Percentiles rank a stretch among this genome's conserved stretches.
These are phyloP conservation scores for Umbellularia californica DNA, from an alignment of 164 flowering plant genomes.

Conservation along the genomic window DNA sequence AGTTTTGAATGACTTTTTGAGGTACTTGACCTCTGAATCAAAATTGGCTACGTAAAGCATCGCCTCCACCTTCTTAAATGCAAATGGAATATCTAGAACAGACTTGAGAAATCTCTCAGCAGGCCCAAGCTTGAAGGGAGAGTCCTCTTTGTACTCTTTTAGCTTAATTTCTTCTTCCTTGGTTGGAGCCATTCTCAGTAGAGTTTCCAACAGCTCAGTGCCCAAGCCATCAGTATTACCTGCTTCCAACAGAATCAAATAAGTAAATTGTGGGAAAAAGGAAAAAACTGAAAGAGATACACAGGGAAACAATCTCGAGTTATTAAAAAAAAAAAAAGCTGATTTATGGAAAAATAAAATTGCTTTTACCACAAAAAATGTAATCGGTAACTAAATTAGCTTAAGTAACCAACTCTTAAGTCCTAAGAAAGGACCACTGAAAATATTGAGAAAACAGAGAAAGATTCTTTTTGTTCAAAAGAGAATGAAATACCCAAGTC, in stretches of 20 bases:
- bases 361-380: too few relatives aligned
- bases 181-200: conserved; percentile 85
- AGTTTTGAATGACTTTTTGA: conserved; percentile 67
- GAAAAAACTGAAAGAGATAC: background rate
- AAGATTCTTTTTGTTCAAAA: too few relatives aligned
- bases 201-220: conserved; percentile 78
- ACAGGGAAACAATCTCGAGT: background rate
- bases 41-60: conserved; percentile 86
- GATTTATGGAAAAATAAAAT: too few relatives aligned
- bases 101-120: conserved; percentile 85
- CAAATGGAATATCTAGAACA: conserved; percentile 76
- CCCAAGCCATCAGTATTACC: conserved; percentile 78
- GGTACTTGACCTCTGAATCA: conserved; percentile 80
- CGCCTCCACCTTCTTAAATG: conserved; percentile 78
- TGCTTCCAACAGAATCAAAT: conserved; percentile 21
- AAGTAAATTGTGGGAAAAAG: background rate
- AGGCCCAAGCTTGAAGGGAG: conserved; percentile 65
- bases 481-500: too few relatives aligned
- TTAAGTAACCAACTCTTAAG: too few relatives aligned
- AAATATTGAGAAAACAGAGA: too few relatives aligned
- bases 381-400: too few relatives aligned
- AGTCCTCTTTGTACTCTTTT: conserved; percentile 61
- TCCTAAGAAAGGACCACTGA: too few relatives aligned
- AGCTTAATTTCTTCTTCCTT: conserved; percentile 85
- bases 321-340: too few relatives aligned